Evolutionary conservation across 768 basidiomycete genomes (phyloP).

Genomic region (Fibroporia radiculosa): DNA sequence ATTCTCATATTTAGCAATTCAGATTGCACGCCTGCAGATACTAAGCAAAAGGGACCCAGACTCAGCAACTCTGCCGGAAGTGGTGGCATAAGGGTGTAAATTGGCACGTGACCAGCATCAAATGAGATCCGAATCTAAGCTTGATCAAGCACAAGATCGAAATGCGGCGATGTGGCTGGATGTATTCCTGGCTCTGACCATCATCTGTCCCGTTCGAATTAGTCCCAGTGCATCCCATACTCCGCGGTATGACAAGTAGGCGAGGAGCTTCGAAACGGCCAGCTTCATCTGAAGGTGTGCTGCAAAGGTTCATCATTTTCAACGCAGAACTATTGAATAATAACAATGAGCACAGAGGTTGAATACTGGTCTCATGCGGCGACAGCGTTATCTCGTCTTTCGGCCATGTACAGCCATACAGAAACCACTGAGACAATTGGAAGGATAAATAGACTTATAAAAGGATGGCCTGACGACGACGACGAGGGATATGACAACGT

Average conservation of each 20-base stretch:
- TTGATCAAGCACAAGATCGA: too few species aligned
- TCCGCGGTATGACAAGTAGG: conserved; percentile 52
- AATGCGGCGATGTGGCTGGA: too few species aligned
- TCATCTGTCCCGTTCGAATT: too few species aligned
- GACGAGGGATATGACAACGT: conserved; percentile 60
- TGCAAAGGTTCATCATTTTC: not conserved
- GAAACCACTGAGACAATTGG: conserved; percentile 51
- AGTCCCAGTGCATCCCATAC: too few species aligned
- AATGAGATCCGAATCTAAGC: too few species aligned
- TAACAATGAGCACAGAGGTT: conserved; percentile 41
- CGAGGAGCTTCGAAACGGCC: conserved; percentile 54
- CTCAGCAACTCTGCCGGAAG: too few species aligned
- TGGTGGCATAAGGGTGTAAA: too few species aligned
- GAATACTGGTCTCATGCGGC: conserved; percentile 71
- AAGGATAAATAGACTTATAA: conserved; percentile 66
- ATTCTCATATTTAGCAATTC: too few species aligned
- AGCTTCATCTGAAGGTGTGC: conserved; percentile 67
- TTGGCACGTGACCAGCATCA: too few species aligned
- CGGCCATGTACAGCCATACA: conserved; percentile 43
- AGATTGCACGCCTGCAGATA: too few species aligned
- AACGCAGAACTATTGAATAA: not conserved
- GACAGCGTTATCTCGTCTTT: conserved; percentile 47
- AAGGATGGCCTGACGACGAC: conserved; percentile 68
- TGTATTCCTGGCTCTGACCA: too few species aligned
- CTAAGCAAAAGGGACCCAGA: too few species aligned